Conservation (phyloP, 257 asterid species). For the Solanum rostratum region DNA sequence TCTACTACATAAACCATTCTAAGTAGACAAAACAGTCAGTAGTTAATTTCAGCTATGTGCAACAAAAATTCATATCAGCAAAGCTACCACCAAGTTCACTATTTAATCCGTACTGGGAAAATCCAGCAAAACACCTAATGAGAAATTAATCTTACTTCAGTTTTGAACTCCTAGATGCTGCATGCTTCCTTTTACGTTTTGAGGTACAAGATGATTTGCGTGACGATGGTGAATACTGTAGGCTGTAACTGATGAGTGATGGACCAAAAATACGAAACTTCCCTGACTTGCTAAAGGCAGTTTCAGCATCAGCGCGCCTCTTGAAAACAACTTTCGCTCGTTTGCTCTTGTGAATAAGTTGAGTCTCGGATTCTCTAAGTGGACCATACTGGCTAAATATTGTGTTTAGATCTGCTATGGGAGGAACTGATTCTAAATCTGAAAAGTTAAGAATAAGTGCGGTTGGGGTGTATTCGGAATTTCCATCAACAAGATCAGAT, state of each 20-base stretch:
- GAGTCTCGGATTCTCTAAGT: slow-evolving; percentile 42
- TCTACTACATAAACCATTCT: neutral
- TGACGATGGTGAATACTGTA: slow-evolving; percentile 24
- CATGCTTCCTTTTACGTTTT: slow-evolving; percentile 20
- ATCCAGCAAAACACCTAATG: neutral
- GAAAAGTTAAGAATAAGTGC: slow-evolving; percentile 41
- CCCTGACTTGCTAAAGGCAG: slow-evolving; percentile 66
- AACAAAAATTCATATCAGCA: neutral
- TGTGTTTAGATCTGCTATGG: slow-evolving; percentile 35
- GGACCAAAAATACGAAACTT: slow-evolving; percentile 61
- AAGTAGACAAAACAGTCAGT: slow-evolving; percentile 23
- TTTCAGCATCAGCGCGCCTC: slow-evolving; percentile 49
- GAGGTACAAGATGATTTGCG: slow-evolving; percentile 19
- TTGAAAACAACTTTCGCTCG: slow-evolving; percentile 51
- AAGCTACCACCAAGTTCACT: neutral
- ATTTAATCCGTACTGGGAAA: neutral
- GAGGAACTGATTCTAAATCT: slow-evolving; percentile 45
- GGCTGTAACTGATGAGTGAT: slow-evolving; percentile 58
- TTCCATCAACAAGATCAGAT: slow-evolving; percentile 5
- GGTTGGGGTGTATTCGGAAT: slow-evolving; percentile 34
- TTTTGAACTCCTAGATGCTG: slow-evolving; percentile 13
- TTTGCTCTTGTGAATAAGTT: slow-evolving; percentile 43
- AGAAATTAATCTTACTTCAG: neutral
- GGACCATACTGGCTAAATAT: slow-evolving; percentile 52
- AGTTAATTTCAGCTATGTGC: slow-evolving; percentile 18